Conservation (phyloP, 495 filamentous ascomycete genomes). For the Extremus antarcticus region DNA sequence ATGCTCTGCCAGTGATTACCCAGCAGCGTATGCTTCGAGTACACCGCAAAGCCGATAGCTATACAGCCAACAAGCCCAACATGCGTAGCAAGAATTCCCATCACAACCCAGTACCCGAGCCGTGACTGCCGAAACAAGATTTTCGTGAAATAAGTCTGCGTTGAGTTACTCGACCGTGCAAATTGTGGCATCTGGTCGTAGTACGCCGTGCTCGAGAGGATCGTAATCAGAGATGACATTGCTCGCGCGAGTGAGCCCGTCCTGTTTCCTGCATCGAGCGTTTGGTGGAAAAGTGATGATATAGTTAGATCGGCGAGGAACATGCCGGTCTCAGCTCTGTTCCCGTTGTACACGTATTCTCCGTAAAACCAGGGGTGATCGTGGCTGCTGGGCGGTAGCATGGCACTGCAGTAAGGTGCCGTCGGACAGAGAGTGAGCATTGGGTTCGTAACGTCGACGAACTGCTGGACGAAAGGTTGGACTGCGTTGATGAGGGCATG, state of each 20-base stretch:
- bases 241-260: not conserved
- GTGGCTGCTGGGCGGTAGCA: not conserved
- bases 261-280: not conserved
- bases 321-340: not conserved
- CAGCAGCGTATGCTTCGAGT: not conserved
- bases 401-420: not conserved
- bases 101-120: not conserved
- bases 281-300: not conserved
- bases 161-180: not conserved
- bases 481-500: not conserved
- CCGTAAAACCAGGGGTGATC: not conserved
- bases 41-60: not conserved
- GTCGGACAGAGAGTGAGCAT: not conserved
- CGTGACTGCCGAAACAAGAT: not conserved
- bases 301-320: not conserved
- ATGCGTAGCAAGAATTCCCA: not conserved
- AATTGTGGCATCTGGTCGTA: constrained; percentile 4
- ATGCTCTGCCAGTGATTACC: not conserved
- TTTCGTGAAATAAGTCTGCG: not conserved
- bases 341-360: not conserved
- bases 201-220: not conserved
- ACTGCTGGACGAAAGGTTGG: not conserved
- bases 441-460: not conserved
- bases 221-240: not conserved
- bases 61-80: not conserved